Base-by-base conservation (phyloP, 176 grass and related monocot species). In the Ampelocalamus luodianensis region DNA sequence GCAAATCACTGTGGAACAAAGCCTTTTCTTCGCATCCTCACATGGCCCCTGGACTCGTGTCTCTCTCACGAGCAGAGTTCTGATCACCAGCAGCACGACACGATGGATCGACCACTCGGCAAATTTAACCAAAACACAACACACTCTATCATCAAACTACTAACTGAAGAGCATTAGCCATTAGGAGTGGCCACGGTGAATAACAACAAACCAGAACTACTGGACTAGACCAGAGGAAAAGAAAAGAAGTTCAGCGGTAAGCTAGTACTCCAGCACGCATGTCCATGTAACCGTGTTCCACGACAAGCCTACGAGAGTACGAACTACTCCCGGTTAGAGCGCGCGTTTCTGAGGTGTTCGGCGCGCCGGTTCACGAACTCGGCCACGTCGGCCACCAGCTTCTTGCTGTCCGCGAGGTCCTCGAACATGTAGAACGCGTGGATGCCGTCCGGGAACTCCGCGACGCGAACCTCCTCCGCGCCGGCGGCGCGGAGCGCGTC, bases 391-490 rank as follows among this genome's bases (percentile, higher is more conserved):
- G 22, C 26, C 46, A 82, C 18, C 15, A 86, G 7, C 70, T 17
- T 53, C 85, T 78, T 23, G 72, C 82, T 24, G 53, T 89, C 82
- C 4, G 59, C 8, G 71, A 85, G 78, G 23, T 59, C 69, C 24
- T 68, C 78, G 40, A 92, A 8, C 8, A 92, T 3, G 83, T 85
- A 86, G 86, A 89, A 89, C 2, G 38, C 90, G 60, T 92, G 90
- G 72, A 92, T 50, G 74, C 77, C 82, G 59, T 89, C 86, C 1
- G 69, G 61, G 86, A 89, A 89, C 86, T 92, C 82, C 8, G 24
- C 77, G 24, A 91, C 86, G 24, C 26, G 1, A 26, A 79, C 79
- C 15, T 82, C 74, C 71, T 27, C 48, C 2, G 65, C 69, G 42
- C 90, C 82, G 17, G 50, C 45, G 68, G 1, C 48, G 17, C 24